Base-by-base conservation (phyloP, 1,284 basidiomycete genomes). In the Boletellus deceptivus region DNA sequence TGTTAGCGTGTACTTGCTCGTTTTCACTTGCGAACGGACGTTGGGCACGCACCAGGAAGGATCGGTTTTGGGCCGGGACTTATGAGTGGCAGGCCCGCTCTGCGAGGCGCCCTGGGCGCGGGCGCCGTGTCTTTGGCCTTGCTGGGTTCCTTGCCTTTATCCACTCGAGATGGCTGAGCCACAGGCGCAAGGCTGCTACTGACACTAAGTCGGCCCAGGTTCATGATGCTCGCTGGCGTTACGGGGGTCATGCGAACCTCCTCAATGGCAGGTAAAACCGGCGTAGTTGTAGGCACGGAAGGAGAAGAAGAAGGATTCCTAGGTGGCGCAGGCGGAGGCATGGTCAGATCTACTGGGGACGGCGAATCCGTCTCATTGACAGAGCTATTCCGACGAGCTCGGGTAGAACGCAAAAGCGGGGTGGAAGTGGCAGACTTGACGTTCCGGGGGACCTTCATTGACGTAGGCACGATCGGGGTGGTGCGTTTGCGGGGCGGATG, bases 181-280 rank as follows among this genome's bases (percentile, higher is more conserved):
- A 58, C 62, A 13, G 73, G 66, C 1, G 62, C 59, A 18, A 78
- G 64, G 36, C 75, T 72, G 52, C 74, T 76, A 43, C 75, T 76
- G 41, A 79, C 72, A 7, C 80, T 80, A 16, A 84, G 63, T 36
- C 78, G 71, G 3, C 84, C 85, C 16, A 95, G 76, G 55, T 93
- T 93, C 89, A 95, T 90, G 59, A 94, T 84, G 55, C 80, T 89
- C 1, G 90, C 86, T 0, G 92, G 91, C 0, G 92, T 95, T 47
- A 91, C 89, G 6, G 91, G 92, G 10, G 80, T 80, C 42, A 92
- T 73, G 22, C 75, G 70, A 24, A 61, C 39, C 11, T 57, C 56
- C 5, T 56, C 59, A 20, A 58, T 55, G 13, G 52, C 18, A 44
- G 53, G 54, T 22, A 49, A 25, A 20, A 44, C 24, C 29, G 44